Conservation (phyloP, 1,284 basidiomycete species). For the Ceratobasidium sp. region DNA sequence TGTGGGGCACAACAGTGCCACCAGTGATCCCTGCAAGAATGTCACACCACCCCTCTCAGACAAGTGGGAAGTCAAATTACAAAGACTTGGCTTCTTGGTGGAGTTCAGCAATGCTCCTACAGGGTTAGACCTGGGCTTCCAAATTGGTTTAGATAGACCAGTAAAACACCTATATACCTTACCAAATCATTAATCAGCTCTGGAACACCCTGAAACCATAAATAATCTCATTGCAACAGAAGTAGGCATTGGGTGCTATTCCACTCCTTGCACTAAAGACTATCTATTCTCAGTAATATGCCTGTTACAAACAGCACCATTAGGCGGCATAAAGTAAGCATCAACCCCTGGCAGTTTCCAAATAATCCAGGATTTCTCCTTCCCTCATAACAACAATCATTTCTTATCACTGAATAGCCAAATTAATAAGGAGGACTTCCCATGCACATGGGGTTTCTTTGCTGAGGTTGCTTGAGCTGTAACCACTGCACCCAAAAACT, state of each 20-base stretch:
- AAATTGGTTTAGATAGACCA: conserved; percentile 44
- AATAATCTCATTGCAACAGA: conserved; percentile 48
- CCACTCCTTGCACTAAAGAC: conserved; percentile 43
- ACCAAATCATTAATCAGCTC: conserved; percentile 48
- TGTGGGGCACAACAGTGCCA: conserved; percentile 24
- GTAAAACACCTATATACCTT: conserved; percentile 41
- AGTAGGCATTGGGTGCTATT: conserved; percentile 49
- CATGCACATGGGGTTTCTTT: conserved; percentile 49
- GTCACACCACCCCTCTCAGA: conserved; percentile 4
- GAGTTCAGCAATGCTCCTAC: neutral
- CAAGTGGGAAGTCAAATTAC: neutral
- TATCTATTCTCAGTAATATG: conserved; percentile 51
- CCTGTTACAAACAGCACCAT: conserved; percentile 50
- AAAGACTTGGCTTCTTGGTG: neutral
- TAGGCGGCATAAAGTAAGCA: conserved; percentile 51
- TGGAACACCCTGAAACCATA: conserved; percentile 42
- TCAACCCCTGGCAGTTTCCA: conserved; percentile 47
- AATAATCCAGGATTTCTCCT: conserved; percentile 54
- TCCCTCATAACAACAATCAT: conserved; percentile 39
- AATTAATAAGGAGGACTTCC: conserved; percentile 49
- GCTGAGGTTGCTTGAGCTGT: neutral
- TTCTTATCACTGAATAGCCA: conserved; percentile 19
- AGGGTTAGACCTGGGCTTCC: conserved; percentile 47
- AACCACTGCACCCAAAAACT: conserved; percentile 42
- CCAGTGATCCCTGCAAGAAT: neutral